Evolutionary conservation across 179 eudicot species (phyloP), one percentile per base, ranked within the genome.

Genomic region (Kewa caespitosa): DNA sequence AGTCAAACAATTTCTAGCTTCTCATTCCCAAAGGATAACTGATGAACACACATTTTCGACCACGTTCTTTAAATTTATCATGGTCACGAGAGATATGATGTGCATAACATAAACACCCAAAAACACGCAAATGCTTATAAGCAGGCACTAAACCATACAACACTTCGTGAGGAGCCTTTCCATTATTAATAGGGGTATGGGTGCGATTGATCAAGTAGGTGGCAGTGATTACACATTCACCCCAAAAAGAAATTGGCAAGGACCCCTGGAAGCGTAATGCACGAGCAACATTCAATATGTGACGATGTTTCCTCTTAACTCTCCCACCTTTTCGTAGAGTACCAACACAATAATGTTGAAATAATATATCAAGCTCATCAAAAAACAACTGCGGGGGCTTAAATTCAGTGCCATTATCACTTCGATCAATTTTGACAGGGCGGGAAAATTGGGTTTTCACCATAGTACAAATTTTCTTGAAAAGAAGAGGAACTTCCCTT

Each of bases 391-490:
- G 14, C 23, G 22, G 22, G 23, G 60, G 60, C 22, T 20, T 54
- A 54, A 54, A 54, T 20, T 54, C 60, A 7, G 60, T 54, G 60
- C 54, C 39, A 31, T 64, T 31, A 37, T 64, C 38, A 64, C 38
- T 73, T 30, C 73, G 61, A 72, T 85, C 92, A 79, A 87, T 79
- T 33, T 84, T 28, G n/a, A 87, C 89, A 15, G 87, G 87, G 23
- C 84, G 83, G 38, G 85, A 87, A 48, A 87, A 87, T 30, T 85
- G 65, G 8, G 87, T 87, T 69, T 86, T 86, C 1, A 83, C 60
- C n/a, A 39, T 36, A 67, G 69, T n/a, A 1, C 11, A 66, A 66
- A 36, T 34, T 13, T 1, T 17, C 14, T n/a, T 0, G 22, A 54
- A 11, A 7, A 54, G 27, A 17, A 13, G 8, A n/a, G 60, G 60